phyloP scores from a whole-genome alignment of 2,329 filamentous ascomycete species.

The Stromatinia cepivora region DNA sequence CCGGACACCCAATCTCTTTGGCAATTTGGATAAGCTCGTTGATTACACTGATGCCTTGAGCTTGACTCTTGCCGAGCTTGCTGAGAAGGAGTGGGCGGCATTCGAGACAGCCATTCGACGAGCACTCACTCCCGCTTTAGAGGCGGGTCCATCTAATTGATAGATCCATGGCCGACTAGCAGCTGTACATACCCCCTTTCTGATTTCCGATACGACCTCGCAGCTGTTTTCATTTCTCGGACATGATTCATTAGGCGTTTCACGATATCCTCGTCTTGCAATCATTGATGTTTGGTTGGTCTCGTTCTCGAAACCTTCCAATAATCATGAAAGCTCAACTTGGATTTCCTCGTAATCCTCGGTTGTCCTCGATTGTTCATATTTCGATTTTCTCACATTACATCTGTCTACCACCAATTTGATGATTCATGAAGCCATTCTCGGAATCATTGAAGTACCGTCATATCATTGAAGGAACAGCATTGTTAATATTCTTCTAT shows the following conservation, averaged over 20 bases:
- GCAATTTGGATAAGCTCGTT: slow-evolving; percentile 53
- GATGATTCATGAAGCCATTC: slow-evolving; percentile 26
- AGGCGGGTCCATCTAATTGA: slow-evolving; percentile 5
- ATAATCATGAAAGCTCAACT: not conserved
- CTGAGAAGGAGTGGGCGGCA: slow-evolving; percentile 49
- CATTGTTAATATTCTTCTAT: slow-evolving; percentile 18
- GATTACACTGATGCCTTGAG: slow-evolving; percentile 42
- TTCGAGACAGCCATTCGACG: slow-evolving; percentile 51
- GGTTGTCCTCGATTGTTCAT: slow-evolving; percentile 2
- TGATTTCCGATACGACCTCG: not conserved
- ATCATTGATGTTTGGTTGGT: not conserved
- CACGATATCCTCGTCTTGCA: not conserved
- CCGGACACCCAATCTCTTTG: slow-evolving; percentile 32
- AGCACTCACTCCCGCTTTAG: slow-evolving; percentile 31
- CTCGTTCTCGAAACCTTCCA: slow-evolving; percentile 2
- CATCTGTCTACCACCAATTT: slow-evolving; percentile 11
- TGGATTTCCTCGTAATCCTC: not conserved
- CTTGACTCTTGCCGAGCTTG: slow-evolving; percentile 51
- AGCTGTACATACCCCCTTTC: not conserved
- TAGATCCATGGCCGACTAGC: not conserved
- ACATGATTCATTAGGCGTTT: slow-evolving; percentile 1
- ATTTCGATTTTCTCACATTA: slow-evolving; percentile 2
- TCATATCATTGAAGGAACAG: slow-evolving; percentile 22
- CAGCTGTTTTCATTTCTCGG: not conserved
- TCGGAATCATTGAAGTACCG: slow-evolving; percentile 15